These are phyloP conservation scores for Paraphaeosphaeria minitans DNA, from an alignment of 2,329 filamentous ascomycete genomes.

Conservation along the genomic window DNA sequence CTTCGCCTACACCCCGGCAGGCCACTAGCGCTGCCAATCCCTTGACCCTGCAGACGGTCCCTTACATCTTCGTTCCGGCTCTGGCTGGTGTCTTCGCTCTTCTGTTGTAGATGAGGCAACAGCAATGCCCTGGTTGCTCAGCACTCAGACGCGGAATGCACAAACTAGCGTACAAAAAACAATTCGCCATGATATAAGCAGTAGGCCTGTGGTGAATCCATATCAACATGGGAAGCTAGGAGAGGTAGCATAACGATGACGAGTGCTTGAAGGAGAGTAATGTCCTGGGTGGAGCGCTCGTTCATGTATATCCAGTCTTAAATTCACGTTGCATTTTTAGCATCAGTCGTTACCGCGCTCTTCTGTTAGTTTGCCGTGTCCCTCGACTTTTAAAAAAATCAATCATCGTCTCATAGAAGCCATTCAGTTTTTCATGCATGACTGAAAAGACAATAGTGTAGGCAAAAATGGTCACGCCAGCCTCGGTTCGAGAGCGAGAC, in stretches of 20 bases:
- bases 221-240: too few relatives aligned
- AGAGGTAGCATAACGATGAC: background rate
- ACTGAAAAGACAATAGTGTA: background rate
- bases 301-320: constrained; percentile 1
- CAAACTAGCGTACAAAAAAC: background rate
- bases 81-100: constrained; percentile 23
- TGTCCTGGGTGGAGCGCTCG: background rate
- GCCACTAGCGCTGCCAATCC: constrained; percentile 18
- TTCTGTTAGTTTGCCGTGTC: background rate
- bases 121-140: background rate
- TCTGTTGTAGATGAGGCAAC: constrained; percentile 18
- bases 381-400: background rate
- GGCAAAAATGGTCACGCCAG: background rate
- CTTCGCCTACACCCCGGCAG: background rate
- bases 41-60: constrained; percentile 20
- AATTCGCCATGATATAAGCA: background rate
- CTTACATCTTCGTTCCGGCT: constrained; percentile 24
- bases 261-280: background rate
- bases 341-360: background rate
- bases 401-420: too few relatives aligned
- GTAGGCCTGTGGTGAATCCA: background rate
- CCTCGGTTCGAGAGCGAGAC: background rate
- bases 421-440: too few relatives aligned
- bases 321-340: background rate
- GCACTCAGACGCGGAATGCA: background rate